These are phyloP conservation scores for Microbotryum violaceum DNA, from an alignment of 1,284 basidiomycete species.

Conservation along the genomic window DNA sequence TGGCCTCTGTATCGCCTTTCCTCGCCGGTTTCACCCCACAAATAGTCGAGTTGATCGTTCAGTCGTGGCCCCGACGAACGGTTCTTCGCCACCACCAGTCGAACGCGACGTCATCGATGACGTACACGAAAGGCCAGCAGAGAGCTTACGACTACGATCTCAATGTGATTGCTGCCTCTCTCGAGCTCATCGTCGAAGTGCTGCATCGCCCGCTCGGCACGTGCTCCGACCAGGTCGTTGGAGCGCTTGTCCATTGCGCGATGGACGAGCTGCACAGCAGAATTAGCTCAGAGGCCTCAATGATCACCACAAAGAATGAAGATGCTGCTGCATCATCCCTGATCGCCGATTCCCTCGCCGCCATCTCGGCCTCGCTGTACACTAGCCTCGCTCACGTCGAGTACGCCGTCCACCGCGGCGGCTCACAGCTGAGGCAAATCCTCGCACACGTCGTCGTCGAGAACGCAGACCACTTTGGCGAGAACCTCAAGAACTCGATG, in stretches of 20 bases:
- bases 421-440: not conserved
- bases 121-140: constrained; percentile 11
- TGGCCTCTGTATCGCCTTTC: constrained; percentile 4
- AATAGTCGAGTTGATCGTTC: constrained; percentile 10
- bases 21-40: constrained; percentile 14
- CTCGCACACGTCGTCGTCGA: not conserved
- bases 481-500: not conserved
- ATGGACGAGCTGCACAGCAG: constrained; percentile 2
- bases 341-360: too few relatives aligned
- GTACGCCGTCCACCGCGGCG: not conserved
- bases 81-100: not conserved
- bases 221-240: not conserved
- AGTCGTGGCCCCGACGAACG: constrained; percentile 11
- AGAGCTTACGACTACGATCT: not conserved
- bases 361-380: too few relatives aligned
- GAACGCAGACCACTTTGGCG: not conserved
- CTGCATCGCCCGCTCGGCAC: not conserved
- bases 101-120: not conserved
- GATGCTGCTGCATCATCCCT: constrained; percentile 3
- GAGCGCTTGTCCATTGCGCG: not conserved
- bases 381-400: constrained; percentile 2
- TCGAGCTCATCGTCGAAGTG: constrained; percentile 1
- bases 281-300: not conserved
- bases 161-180: not conserved
- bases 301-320: not conserved